Conservation (phyloP, 1,284 basidiomycete genomes). For the Pyrrhoderma noxium region DNA sequence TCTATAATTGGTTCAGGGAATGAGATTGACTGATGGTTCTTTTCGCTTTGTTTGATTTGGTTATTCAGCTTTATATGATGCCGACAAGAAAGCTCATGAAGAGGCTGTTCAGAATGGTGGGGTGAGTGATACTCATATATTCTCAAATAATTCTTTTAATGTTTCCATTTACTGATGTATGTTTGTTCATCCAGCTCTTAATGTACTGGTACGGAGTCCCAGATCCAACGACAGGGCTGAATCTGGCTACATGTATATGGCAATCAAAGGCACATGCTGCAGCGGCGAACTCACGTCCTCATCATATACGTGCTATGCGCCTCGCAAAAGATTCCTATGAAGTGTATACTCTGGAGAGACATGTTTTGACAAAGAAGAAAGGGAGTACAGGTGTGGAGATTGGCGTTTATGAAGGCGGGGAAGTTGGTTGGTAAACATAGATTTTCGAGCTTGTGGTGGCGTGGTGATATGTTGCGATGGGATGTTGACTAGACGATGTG, state of each 20-base stretch:
- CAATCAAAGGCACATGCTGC: slow-evolving; percentile 77
- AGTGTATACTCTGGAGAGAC: slow-evolving; percentile 70
- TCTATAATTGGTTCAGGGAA: background rate
- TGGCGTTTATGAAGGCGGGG: slow-evolving; percentile 52
- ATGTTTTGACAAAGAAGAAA: slow-evolving; percentile 56
- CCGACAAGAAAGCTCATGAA: slow-evolving; percentile 81
- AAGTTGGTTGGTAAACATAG: slow-evolving; percentile 60
- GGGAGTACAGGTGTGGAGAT: slow-evolving; percentile 53
- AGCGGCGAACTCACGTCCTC: slow-evolving; percentile 70
- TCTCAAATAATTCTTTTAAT: slow-evolving; percentile 8
- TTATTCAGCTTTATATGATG: slow-evolving; percentile 67
- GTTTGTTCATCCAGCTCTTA: slow-evolving; percentile 43
- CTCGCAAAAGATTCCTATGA: slow-evolving; percentile 76
- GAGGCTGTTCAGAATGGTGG: slow-evolving; percentile 85
- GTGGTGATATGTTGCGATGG: background rate
- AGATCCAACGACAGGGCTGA: slow-evolving; percentile 63
- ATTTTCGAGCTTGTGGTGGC: background rate
- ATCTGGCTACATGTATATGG: slow-evolving; percentile 95
- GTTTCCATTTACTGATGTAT: slow-evolving; percentile 11
- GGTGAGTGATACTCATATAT: slow-evolving; percentile 32
- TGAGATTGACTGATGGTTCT: background rate
- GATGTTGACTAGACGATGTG: no score
- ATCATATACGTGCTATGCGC: slow-evolving; percentile 77
- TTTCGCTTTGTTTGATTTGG: slow-evolving; percentile 1
- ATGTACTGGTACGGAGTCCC: slow-evolving; percentile 92